Evolutionary conservation across 352 stramenopile species (phyloP).

Genomic region (Halophytophthora polymorphica): DNA sequence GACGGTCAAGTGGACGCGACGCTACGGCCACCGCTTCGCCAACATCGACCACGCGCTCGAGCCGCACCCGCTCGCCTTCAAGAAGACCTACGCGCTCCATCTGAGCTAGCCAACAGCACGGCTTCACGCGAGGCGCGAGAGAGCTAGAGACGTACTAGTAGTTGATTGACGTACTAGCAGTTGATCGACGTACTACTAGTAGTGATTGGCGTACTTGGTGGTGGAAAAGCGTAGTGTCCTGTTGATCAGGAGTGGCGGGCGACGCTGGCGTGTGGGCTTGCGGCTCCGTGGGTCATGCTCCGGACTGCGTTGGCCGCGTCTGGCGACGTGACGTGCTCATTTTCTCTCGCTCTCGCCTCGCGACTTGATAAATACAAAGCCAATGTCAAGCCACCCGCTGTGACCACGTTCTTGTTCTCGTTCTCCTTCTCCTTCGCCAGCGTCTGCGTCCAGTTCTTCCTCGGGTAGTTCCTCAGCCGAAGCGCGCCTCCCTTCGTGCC

Average conservation of each 20-base stretch:
- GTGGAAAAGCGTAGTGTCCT: too few relatives aligned
- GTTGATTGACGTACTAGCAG: too few relatives aligned
- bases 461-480: conserved; percentile 21
- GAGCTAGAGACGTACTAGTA: conserved; percentile 3
- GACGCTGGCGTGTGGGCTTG: too few relatives aligned
- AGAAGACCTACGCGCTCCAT: conserved; percentile 59
- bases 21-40: conserved; percentile 69
- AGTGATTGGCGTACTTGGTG: conserved; percentile 16
- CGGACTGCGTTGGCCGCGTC: too few relatives aligned
- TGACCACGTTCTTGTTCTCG: not conserved
- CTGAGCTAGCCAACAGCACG: conserved; percentile 13
- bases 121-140: not conserved
- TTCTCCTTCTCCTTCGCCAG: conserved; percentile 1
- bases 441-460: conserved; percentile 2
- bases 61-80: conserved; percentile 74
- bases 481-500: conserved; percentile 17
- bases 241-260: too few relatives aligned
- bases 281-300: too few relatives aligned
- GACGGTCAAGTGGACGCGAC: conserved; percentile 91
- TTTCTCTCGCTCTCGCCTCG: conserved; percentile 21
- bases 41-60: conserved; percentile 85
- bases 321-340: not conserved
- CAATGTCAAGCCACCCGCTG: not conserved
- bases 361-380: conserved; percentile 34
- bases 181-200: conserved; percentile 9